Evolutionary conservation across 2,329 filamentous ascomycete species (phyloP).

Genomic region (Dryadomyces quercivorus): DNA sequence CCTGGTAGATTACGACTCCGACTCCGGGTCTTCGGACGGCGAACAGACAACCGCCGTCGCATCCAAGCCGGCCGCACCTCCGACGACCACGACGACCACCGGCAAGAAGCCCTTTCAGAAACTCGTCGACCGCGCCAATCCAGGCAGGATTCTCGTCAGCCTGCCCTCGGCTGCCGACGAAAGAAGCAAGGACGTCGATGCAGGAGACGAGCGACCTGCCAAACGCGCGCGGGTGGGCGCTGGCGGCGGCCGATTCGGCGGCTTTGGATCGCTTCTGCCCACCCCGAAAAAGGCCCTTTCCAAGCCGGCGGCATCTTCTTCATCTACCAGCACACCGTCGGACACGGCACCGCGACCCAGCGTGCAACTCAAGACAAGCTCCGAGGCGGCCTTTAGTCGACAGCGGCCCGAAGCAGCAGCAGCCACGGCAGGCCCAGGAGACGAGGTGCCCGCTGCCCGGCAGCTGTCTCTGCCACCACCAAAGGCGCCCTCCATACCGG

Average conservation of each 20-base stretch:
- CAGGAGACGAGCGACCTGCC: constrained; percentile 45
- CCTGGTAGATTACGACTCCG: constrained; percentile 74
- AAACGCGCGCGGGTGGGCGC: constrained; percentile 52
- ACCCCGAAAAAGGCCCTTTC: constrained; percentile 56
- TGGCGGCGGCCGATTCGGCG: constrained; percentile 50
- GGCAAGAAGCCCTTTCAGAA: constrained; percentile 60
- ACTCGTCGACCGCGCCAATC: constrained; percentile 68
- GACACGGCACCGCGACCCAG: constrained; percentile 36
- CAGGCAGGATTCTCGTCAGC: constrained; percentile 73
- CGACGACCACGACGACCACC: constrained; percentile 14
- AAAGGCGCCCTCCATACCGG: constrained; percentile 35
- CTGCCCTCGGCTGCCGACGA: constrained; percentile 41
- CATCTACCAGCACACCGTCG: constrained; percentile 17
- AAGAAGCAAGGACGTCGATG: constrained; percentile 18
- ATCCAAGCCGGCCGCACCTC: not conserved
- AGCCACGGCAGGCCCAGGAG: not conserved
- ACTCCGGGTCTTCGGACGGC: constrained; percentile 59
- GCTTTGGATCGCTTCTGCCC: constrained; percentile 78
- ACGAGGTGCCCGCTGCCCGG: constrained; percentile 5
- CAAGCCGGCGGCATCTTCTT: constrained; percentile 18
- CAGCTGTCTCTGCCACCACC: constrained; percentile 24
- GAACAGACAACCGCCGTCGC: not conserved
- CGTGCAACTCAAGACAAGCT: constrained; percentile 73
- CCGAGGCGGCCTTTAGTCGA: constrained; percentile 58
- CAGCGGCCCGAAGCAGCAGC: constrained; percentile 29